Base-by-base conservation (phyloP, 1,284 basidiomycete genomes). In the Coniophora puteana region DNA sequence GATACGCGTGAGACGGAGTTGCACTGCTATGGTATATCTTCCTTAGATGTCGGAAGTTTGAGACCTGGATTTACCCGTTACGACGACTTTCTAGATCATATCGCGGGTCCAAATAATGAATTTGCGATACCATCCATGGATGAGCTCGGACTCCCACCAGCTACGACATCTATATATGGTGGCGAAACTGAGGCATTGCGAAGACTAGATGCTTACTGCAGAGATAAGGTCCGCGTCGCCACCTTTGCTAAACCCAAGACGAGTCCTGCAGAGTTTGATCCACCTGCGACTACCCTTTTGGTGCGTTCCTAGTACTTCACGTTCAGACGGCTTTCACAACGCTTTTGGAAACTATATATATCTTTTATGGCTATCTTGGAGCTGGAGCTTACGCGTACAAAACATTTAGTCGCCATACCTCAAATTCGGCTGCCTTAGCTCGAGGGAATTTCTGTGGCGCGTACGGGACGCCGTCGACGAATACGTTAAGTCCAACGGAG, bases 231-330 rank as follows among this genome's bases (percentile, higher is more conserved):
- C 17, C 57, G 62, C 41, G 63, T 70, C 11, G 65, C 66, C 5
- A 62, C 58, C 13, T 75, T 78, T 53, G 65, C 67, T 20, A 78
- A 77, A 54, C 68, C 72, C 7, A 58, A 68, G 42, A 71, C 72
- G 1, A 59, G 60, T 11, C 69, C 69, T 5, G 67, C 67, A 7
- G 59, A 58, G 7, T 58, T 67, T 36, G 65, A 69, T 49, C 68
- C 67, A 3, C 49, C 53, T 5, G 47, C 53, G 27, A 67, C 67
- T n/a, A 72, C 69, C 3, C 49, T 67, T 7, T 52, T 72, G 10
- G 63, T 59, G 12, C 65, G 69, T 1, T 67, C 69, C n/a, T n/a
- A n/a, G n/a, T n/a, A n/a, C n/a, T n/a, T n/a, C n/a, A n/a, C n/a
- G n/a, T n/a, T n/a, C n/a, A n/a, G n/a, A n/a, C n/a, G n/a, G n/a